Evolutionary conservation across 2,329 filamentous ascomycete genomes (phyloP).

Genomic region (Paecilomyces dactylethromorphus): DNA sequence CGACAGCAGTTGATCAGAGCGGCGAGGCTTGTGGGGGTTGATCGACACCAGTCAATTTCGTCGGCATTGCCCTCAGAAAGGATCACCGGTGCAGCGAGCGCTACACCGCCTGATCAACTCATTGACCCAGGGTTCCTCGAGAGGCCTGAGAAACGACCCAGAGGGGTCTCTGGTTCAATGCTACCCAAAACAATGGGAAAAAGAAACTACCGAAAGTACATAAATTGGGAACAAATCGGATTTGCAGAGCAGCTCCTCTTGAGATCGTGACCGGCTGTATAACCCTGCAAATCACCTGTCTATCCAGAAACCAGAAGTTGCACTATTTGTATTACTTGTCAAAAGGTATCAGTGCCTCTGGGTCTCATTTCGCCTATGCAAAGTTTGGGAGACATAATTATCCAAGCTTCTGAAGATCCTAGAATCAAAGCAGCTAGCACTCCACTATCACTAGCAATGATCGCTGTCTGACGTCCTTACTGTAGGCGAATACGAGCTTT

Average conservation of each 20-base stretch:
- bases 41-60: conserved; percentile 1
- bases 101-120: background rate
- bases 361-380: too few relatives aligned
- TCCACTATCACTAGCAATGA: too few relatives aligned
- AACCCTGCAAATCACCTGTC: too few relatives aligned
- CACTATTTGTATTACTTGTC: too few relatives aligned
- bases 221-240: background rate
- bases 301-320: too few relatives aligned
- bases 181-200: background rate
- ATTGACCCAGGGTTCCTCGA: background rate
- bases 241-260: too few relatives aligned
- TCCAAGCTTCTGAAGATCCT: background rate
- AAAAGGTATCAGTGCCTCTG: too few relatives aligned
- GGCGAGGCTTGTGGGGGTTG: background rate
- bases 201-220: background rate
- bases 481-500: too few relatives aligned
- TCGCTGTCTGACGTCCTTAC: too few relatives aligned
- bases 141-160: background rate
- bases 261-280: too few relatives aligned
- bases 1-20: background rate
- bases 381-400: conserved; percentile 6
- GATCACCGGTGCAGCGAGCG: background rate
- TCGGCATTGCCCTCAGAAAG: background rate
- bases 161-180: background rate
- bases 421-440: conserved; percentile 1